A percentile compares a stretch with the other conserved stretches of the same genome.
Conservation (phyloP, 2,329 filamentous ascomycete species). For the Ceratocystis cacaofunesta region DNA sequence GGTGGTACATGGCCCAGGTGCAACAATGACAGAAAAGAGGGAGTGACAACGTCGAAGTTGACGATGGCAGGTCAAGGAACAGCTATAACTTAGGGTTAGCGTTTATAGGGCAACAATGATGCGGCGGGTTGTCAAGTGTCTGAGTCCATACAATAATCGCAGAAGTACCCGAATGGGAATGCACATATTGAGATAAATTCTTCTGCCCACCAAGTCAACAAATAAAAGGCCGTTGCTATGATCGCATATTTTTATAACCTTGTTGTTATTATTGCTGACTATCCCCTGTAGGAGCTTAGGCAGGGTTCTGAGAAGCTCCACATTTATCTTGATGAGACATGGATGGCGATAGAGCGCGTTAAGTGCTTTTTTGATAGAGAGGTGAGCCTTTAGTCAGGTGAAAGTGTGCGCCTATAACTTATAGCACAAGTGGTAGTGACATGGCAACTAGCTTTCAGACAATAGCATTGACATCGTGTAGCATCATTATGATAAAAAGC, state of each 20-base stretch:
- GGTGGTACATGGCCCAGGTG: background rate
- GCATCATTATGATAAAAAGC: no score
- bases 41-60: background rate
- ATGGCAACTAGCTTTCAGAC: no score
- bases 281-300: background rate
- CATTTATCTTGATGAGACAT: background rate
- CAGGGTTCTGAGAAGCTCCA: background rate
- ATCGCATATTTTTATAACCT: background rate
- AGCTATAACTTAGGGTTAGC: background rate
- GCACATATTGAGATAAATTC: no score
- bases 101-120: background rate
- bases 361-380: background rate
- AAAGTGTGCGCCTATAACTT: no score
- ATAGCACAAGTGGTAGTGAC: no score
- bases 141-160: no score
- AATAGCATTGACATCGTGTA: no score
- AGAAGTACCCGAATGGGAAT: no score
- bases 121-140: no score
- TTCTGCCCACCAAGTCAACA: background rate
- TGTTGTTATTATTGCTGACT: background rate
- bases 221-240: conserved; percentile 6
- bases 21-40: background rate
- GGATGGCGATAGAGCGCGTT: background rate
- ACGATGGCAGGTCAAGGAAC: background rate
- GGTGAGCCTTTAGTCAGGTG: background rate